Evolutionary conservation across 1,139 yeast genomes (phyloP), one percentile per base, ranked within the genome.

Genomic region (Saccharomyces uvarum): DNA sequence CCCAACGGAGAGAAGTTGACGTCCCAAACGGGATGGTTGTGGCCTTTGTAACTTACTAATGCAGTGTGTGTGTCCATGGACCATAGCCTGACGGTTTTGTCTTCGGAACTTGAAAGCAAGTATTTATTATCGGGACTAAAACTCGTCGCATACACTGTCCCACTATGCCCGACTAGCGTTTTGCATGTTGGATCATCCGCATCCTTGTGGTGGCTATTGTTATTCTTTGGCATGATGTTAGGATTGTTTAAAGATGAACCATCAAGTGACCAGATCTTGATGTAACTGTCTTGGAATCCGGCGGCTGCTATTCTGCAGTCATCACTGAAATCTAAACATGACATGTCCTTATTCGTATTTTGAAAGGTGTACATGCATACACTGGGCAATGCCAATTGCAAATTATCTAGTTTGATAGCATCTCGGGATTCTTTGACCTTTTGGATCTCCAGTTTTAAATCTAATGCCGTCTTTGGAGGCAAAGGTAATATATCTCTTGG

Each of bases 331-430:
- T 84, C 88, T 53, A 93, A 70, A 54, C 90, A 82, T 19, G 95
- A 88, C 77, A 93, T 76, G 58, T 88, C 95, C 61, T 88, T 87
- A 68, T 88, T 86, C 8, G 98, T 88, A 71, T 95, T 93, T 76
- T 93, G 99, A 74, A 95, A 91, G 0, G 99, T 93, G 74, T 93
- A 95, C 97, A 93, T 89, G 71, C 99, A 93, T 46, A 93, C 96
- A 55, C 96, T 87, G 11, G 99, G 99, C 28, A 95, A 80, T 29
- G 89, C 76, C 0, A 95, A 86, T 70, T 88, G 97, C 29, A 83
- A 72, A 2, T 83, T 71, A 32, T 79, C 82, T 53, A 93, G 71
- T 59, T 77, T 79, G 52, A 93, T 82, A 59, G 86, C 82, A 48
- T 86, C 81, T 57, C 96, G 77, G 5, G 95, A 82, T 69, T 93